These are phyloP conservation scores for Spathaspora hagerdaliae DNA, from an alignment of 805 yeast genomes.

Conservation along the genomic window DNA sequence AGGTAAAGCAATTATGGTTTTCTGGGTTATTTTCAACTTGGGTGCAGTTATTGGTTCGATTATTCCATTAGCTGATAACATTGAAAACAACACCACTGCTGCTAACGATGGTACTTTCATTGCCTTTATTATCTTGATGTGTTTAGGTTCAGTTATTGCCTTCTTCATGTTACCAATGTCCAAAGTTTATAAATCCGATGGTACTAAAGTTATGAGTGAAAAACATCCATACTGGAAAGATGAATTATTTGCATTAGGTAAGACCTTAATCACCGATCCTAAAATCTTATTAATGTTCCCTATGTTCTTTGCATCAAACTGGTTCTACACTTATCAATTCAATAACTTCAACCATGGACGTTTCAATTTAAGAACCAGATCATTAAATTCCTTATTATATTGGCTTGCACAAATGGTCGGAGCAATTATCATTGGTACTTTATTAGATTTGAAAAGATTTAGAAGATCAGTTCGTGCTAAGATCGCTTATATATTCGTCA, in stretches of 20 bases:
- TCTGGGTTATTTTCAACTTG: slow-evolving; percentile 59
- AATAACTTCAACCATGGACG: slow-evolving; percentile 53
- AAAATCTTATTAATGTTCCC: slow-evolving; percentile 49
- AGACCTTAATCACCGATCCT: slow-evolving; percentile 37
- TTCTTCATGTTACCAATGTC: slow-evolving; percentile 44
- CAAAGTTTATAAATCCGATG: slow-evolving; percentile 48
- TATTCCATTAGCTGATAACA: slow-evolving; percentile 53
- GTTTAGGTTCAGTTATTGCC: slow-evolving; percentile 43
- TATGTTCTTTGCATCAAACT: slow-evolving; percentile 59
- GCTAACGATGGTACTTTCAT: slow-evolving; percentile 48
- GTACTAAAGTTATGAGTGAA: slow-evolving; percentile 43
- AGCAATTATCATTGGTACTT: slow-evolving; percentile 44
- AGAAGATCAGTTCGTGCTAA: slow-evolving; percentile 44
- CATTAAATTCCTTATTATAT: slow-evolving; percentile 57
- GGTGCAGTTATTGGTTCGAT: slow-evolving; percentile 60
- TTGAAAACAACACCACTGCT: slow-evolving; percentile 32
- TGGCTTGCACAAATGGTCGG: slow-evolving; percentile 62
- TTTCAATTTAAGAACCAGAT: slow-evolving; percentile 57
- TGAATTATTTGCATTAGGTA: slow-evolving; percentile 41
- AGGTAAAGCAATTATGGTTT: slow-evolving; percentile 50
- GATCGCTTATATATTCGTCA: slow-evolving; percentile 40
- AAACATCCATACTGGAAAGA: slow-evolving; percentile 43
- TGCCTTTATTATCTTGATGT: slow-evolving; percentile 52
- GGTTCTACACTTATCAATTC: slow-evolving; percentile 65
- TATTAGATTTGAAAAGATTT: slow-evolving; percentile 42